Base-by-base conservation (phyloP, 306 rosid species). In the Prunus padus region DNA sequence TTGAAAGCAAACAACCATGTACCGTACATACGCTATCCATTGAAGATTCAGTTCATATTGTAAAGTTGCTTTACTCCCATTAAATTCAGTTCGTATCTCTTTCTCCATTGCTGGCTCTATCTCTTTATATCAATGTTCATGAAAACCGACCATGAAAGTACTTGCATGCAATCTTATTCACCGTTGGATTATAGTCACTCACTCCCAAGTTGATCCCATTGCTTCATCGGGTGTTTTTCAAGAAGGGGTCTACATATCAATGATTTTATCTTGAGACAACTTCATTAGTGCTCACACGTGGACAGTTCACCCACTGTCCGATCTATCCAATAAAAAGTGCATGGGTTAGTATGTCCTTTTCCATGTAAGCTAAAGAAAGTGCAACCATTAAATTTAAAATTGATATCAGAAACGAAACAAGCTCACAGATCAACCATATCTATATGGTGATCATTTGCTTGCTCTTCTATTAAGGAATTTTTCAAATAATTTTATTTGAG, bases 331-430 rank as follows among this genome's bases (percentile, higher is more conserved):
- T 73, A 9, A 9, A 37, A 23, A 23, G 2, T 9, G 54, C 25
- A 42, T 57, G 10, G 40, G 76, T 60, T 73, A 60, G 69, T n/a
- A 45, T 73, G 68, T 73, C 77, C 12, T 73, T 73, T 60, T 60
- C 77, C 22, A 73, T n/a, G n/a, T 12, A 59, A 14, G 33, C 30
- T 12, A 2, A 30, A 72, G 52, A 72, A 18, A 40, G 7, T 44
- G 55, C 76, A 56, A 12, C 8, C 16, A 3, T 57, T 42, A 16
- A 9, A 25, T 14, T 26, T 14, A 8, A n/a, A 18, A 11, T 65
- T 40, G 8, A 22, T 66, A 15, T 44, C 37, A 22, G 71, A 44
- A 16, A 14, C 11, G 19, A 4, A 5, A 31, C 42, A 15, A 47
- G 11, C 71, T n/a, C 40, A 22, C 8, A 30, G 11, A 19, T 51